phyloP scores from a whole-genome alignment of 192 early-diverging fungal genomes.

The Pilaira anomala region DNA sequence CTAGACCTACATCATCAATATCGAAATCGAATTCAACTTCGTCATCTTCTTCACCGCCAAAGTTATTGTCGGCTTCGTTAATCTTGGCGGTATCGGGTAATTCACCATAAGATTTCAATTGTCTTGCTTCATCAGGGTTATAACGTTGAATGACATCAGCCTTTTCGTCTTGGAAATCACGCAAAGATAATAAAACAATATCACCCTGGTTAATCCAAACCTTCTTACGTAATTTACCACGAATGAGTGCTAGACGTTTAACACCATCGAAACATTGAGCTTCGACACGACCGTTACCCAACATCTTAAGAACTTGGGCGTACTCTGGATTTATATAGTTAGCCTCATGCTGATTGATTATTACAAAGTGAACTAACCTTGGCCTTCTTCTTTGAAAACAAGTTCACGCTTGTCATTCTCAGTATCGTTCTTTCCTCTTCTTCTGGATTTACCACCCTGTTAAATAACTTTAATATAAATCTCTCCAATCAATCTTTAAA shows the following conservation, averaged over 20 bases:
- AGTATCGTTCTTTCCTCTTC: slow-evolving; percentile 97
- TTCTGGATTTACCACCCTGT: slow-evolving; percentile 81
- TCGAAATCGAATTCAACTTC: slow-evolving; percentile 87
- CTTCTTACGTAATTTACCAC: slow-evolving; percentile 98
- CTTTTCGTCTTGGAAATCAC: slow-evolving; percentile 93
- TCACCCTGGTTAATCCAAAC: slow-evolving; percentile 95
- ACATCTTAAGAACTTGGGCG: slow-evolving; percentile 90
- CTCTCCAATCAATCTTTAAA: neutral
- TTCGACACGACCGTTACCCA: slow-evolving; percentile 94
- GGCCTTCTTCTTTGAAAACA: slow-evolving; percentile 95
- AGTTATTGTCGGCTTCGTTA: slow-evolving; percentile 71
- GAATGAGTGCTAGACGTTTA: slow-evolving; percentile 92
- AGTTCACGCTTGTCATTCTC: slow-evolving; percentile 95
- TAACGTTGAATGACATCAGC: slow-evolving; percentile 94
- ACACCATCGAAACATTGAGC: slow-evolving; percentile 86
- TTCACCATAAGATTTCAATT: slow-evolving; percentile 92
- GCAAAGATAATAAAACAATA: slow-evolving; percentile 82
- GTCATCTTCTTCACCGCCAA: slow-evolving; percentile 60
- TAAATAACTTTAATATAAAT: neutral
- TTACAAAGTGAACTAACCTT: slow-evolving; percentile 48
- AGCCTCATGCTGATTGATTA: neutral
- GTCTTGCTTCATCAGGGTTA: slow-evolving; percentile 90
- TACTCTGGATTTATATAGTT: slow-evolving; percentile 61
- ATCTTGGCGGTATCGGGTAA: slow-evolving; percentile 84
- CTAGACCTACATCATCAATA: slow-evolving; percentile 73